Percentiles rank a stretch among this genome's conserved stretches.
Evolutionary conservation across 2,329 filamentous ascomycete species (phyloP).

Genomic region (Penicillium corylophilum): DNA sequence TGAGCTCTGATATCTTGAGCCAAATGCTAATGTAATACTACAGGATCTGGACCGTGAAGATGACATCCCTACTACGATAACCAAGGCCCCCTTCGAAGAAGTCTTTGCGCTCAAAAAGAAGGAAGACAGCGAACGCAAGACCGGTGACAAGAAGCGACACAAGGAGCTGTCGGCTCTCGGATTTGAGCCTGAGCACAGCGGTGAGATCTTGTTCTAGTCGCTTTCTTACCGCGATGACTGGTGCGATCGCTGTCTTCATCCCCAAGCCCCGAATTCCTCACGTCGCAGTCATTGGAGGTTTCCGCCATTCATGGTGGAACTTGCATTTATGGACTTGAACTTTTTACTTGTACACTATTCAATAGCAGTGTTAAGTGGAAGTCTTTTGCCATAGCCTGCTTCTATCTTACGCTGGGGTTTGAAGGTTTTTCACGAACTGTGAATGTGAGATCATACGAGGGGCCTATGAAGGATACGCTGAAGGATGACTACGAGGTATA

Average conservation of each 20-base stretch:
- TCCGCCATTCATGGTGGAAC: neutral
- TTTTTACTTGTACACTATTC: neutral
- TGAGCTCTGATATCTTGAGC: neutral
- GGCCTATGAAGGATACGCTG: neutral
- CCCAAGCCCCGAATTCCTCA: neutral
- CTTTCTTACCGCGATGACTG: neutral
- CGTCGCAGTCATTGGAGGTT: neutral
- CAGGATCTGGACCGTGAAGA: constrained; percentile 93
- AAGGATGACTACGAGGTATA: neutral
- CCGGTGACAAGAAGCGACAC: constrained; percentile 68
- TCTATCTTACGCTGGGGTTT: neutral
- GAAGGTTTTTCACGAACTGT: neutral
- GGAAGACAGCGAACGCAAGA: constrained; percentile 67
- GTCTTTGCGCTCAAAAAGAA: constrained; percentile 73
- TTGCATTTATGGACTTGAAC: neutral
- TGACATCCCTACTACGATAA: constrained; percentile 70
- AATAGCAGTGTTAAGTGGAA: neutral
- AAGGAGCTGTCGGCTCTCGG: constrained; percentile 73
- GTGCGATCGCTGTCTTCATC: constrained; percentile 2
- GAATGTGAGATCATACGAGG: neutral
- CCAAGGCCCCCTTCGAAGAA: constrained; percentile 63
- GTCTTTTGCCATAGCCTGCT: neutral
- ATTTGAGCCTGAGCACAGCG: constrained; percentile 82
- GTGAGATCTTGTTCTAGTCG: constrained; percentile 66
- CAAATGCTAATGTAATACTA: constrained; percentile 5